A percentile compares a stretch with the other conserved stretches of the same genome.
Evolutionary conservation across 2,329 filamentous ascomycete genomes (phyloP).

Genomic region (Diaporthe batatas): DNA sequence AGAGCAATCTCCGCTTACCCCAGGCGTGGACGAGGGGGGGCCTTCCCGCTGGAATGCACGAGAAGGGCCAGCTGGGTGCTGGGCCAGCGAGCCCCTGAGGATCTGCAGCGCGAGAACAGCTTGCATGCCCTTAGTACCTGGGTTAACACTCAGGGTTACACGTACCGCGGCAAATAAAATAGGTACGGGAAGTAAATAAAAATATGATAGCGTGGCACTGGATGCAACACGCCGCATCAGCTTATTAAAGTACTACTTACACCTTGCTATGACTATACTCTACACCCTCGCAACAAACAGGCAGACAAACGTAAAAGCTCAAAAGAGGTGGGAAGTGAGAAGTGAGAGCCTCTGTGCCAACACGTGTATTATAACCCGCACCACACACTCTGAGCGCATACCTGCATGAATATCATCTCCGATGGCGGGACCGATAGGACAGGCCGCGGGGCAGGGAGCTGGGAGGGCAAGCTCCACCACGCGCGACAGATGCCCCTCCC

Average conservation of each 20-base stretch:
- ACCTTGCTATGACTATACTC: not conserved
- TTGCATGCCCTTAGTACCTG: slow-evolving; percentile 24
- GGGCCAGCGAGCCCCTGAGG: slow-evolving; percentile 32
- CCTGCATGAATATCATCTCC: slow-evolving; percentile 30
- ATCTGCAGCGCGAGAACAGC: slow-evolving; percentile 32
- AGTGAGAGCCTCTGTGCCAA: not conserved
- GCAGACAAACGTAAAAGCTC: not conserved
- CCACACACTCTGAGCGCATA: slow-evolving; percentile 3
- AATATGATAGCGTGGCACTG: slow-evolving; percentile 27
- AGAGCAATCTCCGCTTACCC: slow-evolving; percentile 18
- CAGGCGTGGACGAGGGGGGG: slow-evolving; percentile 12
- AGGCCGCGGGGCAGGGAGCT: not conserved
- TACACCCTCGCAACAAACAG: not conserved
- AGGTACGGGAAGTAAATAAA: slow-evolving; percentile 3
- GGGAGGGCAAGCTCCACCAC: not conserved
- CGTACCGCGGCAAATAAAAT: slow-evolving; percentile 20
- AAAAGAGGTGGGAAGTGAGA: slow-evolving; percentile 3
- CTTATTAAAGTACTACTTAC: not conserved
- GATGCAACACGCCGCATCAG: not conserved
- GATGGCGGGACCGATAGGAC: slow-evolving; percentile 27
- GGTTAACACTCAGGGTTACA: slow-evolving; percentile 25
- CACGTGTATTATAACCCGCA: not conserved
- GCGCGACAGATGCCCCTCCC: not conserved
- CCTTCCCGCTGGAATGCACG: slow-evolving; percentile 15
- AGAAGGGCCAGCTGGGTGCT: slow-evolving; percentile 24